Evolutionary conservation across 352 stramenopile species (phyloP), one percentile per base, ranked within the genome.

Genomic region (Phytophthora crassamura): DNA sequence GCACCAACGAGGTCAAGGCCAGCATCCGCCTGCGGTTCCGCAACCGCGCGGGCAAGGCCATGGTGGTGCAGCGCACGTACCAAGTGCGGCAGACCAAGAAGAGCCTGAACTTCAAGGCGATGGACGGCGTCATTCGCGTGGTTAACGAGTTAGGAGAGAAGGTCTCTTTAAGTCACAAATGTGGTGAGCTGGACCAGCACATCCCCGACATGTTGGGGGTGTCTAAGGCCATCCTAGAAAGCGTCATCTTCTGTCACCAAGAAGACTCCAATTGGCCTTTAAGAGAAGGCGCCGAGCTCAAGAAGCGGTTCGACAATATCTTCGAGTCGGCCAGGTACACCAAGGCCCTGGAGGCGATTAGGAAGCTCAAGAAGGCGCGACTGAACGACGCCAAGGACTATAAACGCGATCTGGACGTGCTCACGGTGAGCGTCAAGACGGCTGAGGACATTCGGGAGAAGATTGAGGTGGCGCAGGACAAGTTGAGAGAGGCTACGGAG

Each of bases 261-360:
- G 92, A 98, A 64, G 96, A 99, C 22, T 97, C 93, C 10, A 99
- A 97, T 45, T 99, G 98, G 98, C 98, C 98, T 12, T 65, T 99
- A 42, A 78, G 87, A 53, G 97, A 99, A 77, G 95, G 97, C 14
- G 89, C 91, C 0, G 95, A 98, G 52, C 77, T 99, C 5, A 99
- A 99, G 82, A 99, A 99, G 72, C 84, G 96, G 30, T 99, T 99
- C 69, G 98, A 99, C 77, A 97, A 99, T 64, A 99, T 99, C 50
- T 99, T 99, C 64, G 98, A 99, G 78, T 98, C 95, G 7, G 97
- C 97, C 1, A 75, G 97, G 16, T 99, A 99, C 75, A 98, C 96
- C 7, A 99, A 99, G 67, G 97, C 98, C 0, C 79, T 99, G 15
- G 97, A 99, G 30, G 94, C 91, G 0, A 98, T 99, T 61, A 82